Evolutionary conservation across 306 rosid species (phyloP), one percentile per base, ranked within the genome.

Genomic region (Cicer judaicum): DNA sequence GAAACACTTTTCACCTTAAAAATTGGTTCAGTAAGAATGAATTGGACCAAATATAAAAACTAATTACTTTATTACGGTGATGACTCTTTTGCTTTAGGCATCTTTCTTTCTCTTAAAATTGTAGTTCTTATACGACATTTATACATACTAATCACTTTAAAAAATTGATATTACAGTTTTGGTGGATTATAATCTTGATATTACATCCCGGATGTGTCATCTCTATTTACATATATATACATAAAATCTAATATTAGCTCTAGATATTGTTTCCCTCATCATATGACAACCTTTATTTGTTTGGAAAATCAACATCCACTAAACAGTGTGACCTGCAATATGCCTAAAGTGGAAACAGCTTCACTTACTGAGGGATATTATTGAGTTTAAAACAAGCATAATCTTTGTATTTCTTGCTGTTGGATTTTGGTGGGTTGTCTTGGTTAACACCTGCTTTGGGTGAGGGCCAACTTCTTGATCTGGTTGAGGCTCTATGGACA

Each of bases 361-460:
- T 59, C 16, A 75, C 15, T 80, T 54, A 88, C 77, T 87, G 88
- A 15, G 90, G 89, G 44, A 84, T 82, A 55, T 73, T 87, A 60
- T 87, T 91, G 80, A 91, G 87, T 80, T 88, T 92, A 62, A 87
- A 88, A 54, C 83, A 82, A 41, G 81, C 80, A 69, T 85, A 92
- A 53, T 89, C 89, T 39, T 81, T 63, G 50, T 24, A 92, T 74
- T 80, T 72, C 85, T 92, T 89, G 66, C 81, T 44, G 88, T 89
- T 89, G 75, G 71, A 92, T 44, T 89, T 88, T 1, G 97, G 83
- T 4, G 96, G 93, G 52, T 86, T 89, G 1, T 85, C 78, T 42
- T 82, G 59, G 64, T 73, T 44, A n/a, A 86, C 69, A 86, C 69
- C 11, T 88, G 76, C 65, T 72, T 75, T 4, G 88, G 88, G 21